Conservation (phyloP, 1,139 yeast species). For the Arxiozyma heterogenica region DNA sequence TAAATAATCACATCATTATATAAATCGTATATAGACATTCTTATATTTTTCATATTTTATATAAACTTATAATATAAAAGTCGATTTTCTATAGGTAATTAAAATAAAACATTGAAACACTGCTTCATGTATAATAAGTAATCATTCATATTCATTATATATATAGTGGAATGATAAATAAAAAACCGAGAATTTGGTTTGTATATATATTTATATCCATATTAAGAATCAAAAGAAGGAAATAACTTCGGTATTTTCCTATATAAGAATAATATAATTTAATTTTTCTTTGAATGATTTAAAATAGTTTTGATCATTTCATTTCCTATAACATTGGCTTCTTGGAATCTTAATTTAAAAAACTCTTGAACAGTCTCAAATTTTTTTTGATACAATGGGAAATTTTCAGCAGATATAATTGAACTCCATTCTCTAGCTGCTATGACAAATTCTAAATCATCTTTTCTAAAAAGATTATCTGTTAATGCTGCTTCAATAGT, state of each 20-base stretch:
- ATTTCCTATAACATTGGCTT: conserved; percentile 85
- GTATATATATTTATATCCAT: background rate
- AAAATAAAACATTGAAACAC: too few relatives aligned
- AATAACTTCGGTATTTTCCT: too few relatives aligned
- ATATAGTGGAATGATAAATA: too few relatives aligned
- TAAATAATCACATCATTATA: too few relatives aligned
- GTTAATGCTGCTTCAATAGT: conserved; percentile 63
- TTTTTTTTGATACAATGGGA: conserved; percentile 56
- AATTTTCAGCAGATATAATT: conserved; percentile 69
- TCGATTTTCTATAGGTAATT: too few relatives aligned
- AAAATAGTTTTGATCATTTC: conserved; percentile 89
- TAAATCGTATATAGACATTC: background rate
- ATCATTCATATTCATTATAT: too few relatives aligned
- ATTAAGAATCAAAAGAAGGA: background rate
- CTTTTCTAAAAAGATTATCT: conserved; percentile 66
- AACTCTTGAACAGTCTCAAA: conserved; percentile 74
- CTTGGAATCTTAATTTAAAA: conserved; percentile 78
- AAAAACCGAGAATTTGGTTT: background rate
- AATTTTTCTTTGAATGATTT: conserved; percentile 16
- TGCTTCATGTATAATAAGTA: too few relatives aligned
- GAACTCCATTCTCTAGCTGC: conserved; percentile 84
- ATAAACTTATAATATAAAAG: background rate
- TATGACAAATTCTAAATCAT: conserved; percentile 76
- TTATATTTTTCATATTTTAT: background rate
- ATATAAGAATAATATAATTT: too few relatives aligned